A percentile compares a stretch with the other conserved stretches of the same genome.
phyloP scores from a whole-genome alignment of 495 filamentous ascomycete species.

The Xylaria grammica region DNA sequence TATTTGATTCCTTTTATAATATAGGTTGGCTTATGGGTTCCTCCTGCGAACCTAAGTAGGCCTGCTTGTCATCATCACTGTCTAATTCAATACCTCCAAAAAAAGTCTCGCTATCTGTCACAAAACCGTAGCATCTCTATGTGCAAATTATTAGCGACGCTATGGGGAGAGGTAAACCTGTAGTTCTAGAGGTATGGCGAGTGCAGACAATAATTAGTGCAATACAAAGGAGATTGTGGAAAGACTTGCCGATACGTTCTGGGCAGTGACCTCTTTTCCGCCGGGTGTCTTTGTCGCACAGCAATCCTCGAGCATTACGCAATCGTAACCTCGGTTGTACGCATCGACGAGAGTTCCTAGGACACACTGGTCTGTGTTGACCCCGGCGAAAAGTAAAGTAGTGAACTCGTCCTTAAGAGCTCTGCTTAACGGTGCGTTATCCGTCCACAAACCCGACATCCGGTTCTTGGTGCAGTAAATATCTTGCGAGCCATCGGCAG shows the following conservation, averaged over 20 bases:
- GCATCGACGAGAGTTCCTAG: slow-evolving; percentile 42
- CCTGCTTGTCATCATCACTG: background rate
- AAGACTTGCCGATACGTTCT: slow-evolving; percentile 35
- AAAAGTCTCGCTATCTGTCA: background rate
- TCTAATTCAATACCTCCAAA: background rate
- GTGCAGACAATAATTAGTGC: background rate
- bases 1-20: no score
- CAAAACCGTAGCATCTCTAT: slow-evolving; percentile 1
- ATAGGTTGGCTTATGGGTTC: no score
- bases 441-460: slow-evolving; percentile 59
- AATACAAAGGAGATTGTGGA: background rate
- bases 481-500: slow-evolving; percentile 41
- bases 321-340: slow-evolving; percentile 55
- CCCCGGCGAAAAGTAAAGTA: slow-evolving; percentile 52
- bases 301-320: slow-evolving; percentile 56
- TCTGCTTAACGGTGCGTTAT: background rate
- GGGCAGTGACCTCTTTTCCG: slow-evolving; percentile 28
- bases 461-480: slow-evolving; percentile 62
- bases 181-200: background rate
- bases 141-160: background rate
- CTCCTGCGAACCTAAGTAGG: no score
- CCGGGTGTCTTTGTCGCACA: slow-evolving; percentile 49
- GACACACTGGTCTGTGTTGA: slow-evolving; percentile 39
- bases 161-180: background rate
- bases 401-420: background rate